Base-by-base conservation (phyloP, 139 green algal genomes). In the Micractinium conductrix region DNA sequence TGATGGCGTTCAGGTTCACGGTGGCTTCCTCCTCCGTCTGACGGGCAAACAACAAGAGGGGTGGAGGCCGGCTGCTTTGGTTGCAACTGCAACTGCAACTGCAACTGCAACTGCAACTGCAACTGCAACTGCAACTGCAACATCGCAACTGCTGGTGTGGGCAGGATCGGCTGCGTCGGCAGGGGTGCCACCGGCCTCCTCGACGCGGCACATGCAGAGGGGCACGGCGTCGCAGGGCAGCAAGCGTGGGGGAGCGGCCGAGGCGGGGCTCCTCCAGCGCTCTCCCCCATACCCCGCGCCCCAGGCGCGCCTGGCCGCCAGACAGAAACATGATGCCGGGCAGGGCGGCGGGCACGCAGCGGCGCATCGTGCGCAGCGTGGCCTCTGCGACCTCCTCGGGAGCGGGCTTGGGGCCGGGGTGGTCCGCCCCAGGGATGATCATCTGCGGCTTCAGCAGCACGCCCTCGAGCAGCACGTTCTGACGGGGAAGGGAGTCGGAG, bases 321-420 rank as follows among this genome's bases (percentile, higher is more conserved):
- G 91, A 96, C 22, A 99, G 92, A 87, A 99, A 99, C 89, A 99
- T 95, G 84, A 99, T 95, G 72, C 96, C 97, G 26, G 96, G 95
- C 12, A 98, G 89, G 4, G 93, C 96, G 24, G 93, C 84, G 7
- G 96, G 96, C 69, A 99, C 90, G 17, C 90, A 88, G 30, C 89
- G 93, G 40, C 91, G 86, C 74, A 98, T 87, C 37, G 90, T 89
- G 4, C 65, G 60, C n/a, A 98, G 83, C 16, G 96, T 99, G n/a
- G 86, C 43, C 33, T 81, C 16, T 0, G 94, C 96, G 24, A 99
- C 91, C 4, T 93, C 85, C 40, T 94, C 85, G 4, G 89, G 63
- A 22, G 74, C 78, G 14, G 87, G 62, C 55, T 82, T 82, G 4
- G 83, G 60, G 17, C 70, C 80, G 8, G 55, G 33, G 74, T 48